phyloP scores from a whole-genome alignment of 257 asterid genomes.

The Petrea volubilis region DNA sequence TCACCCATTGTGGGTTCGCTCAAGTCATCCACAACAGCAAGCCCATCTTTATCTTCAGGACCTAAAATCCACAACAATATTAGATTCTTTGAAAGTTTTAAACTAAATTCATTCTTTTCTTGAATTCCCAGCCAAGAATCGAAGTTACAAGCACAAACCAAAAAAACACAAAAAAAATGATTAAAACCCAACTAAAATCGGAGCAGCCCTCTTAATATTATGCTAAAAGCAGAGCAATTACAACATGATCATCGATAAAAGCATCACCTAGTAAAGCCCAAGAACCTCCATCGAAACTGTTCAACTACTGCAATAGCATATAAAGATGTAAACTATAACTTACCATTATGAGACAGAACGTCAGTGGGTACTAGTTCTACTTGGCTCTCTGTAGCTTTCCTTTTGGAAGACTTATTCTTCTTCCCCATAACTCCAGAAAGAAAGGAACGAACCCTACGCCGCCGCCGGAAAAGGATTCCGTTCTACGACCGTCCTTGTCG shows the following conservation, averaged over 20 bases:
- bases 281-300: background rate
- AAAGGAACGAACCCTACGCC: background rate
- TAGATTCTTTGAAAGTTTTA: background rate
- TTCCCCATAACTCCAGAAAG: slow-evolving; percentile 40
- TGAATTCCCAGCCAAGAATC: background rate
- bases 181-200: background rate
- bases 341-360: slow-evolving; percentile 31
- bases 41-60: slow-evolving; percentile 49
- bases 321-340: background rate
- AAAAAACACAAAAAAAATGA: background rate
- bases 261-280: background rate
- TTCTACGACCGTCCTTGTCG: slow-evolving; percentile 18
- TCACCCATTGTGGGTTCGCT: slow-evolving; percentile 95
- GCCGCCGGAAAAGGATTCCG: background rate
- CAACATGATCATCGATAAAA: background rate
- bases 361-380: slow-evolving; percentile 34
- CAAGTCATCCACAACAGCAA: slow-evolving; percentile 44
- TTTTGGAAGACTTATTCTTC: slow-evolving; percentile 46
- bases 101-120: background rate
- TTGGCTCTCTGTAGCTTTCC: slow-evolving; percentile 42
- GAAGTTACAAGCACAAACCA: background rate
- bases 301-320: background rate
- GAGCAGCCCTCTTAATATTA: background rate
- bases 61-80: slow-evolving; percentile 37
- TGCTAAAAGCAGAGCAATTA: background rate